Conservation (phyloP, 345 rosid species). For the Bruguiera sexangula region DNA sequence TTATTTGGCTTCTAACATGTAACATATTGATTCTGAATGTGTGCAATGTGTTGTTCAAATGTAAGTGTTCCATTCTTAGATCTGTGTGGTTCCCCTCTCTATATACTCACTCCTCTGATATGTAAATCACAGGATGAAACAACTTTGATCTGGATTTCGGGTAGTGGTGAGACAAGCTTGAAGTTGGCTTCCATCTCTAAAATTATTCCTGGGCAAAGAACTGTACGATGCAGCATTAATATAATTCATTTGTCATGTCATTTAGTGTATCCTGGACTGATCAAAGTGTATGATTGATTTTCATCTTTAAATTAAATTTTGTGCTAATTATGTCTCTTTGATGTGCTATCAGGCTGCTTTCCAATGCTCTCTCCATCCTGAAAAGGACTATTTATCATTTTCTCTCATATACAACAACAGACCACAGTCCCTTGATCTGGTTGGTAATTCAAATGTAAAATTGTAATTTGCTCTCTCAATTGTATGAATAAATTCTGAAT, state of each 20-base stretch:
- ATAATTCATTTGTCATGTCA: constrained; percentile 3
- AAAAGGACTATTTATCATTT: constrained; percentile 85
- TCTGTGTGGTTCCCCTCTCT: neutral
- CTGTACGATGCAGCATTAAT: constrained; percentile 48
- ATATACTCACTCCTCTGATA: constrained; percentile 7
- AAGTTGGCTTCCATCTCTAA: constrained; percentile 74
- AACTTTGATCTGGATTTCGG: constrained; percentile 85
- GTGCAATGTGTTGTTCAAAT: neutral
- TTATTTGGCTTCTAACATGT: neutral
- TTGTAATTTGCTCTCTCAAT: neutral
- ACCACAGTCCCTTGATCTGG: constrained; percentile 94
- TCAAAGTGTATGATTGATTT: neutral
- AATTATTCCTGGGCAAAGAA: constrained; percentile 95
- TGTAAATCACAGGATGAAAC: constrained; percentile 71
- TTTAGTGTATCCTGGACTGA: constrained; percentile 1
- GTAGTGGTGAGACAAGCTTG: constrained; percentile 74
- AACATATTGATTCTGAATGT: neutral
- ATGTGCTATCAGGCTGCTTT: constrained; percentile 68
- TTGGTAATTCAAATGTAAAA: constrained; percentile 36
- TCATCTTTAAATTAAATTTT: constrained; percentile 7
- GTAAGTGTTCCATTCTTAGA: neutral
- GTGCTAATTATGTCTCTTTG: constrained; percentile 18
- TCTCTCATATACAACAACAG: constrained; percentile 81
- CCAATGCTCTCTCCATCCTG: constrained; percentile 74
- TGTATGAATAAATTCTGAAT: constrained; percentile 17